Evolutionary conservation across 257 asterid species (phyloP), one percentile per base, ranked within the genome.

Genomic region (Nicotiana obtusifolia): DNA sequence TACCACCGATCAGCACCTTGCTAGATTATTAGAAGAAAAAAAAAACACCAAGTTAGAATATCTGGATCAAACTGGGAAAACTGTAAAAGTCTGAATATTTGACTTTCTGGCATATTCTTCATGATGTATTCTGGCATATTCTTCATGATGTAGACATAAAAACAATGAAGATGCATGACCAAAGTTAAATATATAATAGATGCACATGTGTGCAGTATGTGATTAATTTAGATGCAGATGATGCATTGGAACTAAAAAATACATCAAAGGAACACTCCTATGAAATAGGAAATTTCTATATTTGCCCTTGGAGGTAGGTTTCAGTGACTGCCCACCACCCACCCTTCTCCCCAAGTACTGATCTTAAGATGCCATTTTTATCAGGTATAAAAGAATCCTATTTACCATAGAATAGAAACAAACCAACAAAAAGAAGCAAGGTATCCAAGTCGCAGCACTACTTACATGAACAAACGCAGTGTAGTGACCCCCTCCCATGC

Each of bases 401-500:
- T 24, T 47, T 76, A 49, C 28, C 77, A 41, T 80, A 57, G 16
- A 47, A 35, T 33, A 56, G 28, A 62, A 44, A 24, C 9, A 26
- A 65, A 49, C 31, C 60, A 65, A 71, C 17, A 64, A 54, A 59
- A 83, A 85, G 88, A 44, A 49, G 41, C 16, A 49, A 49, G 62
- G 62, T 75, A 24, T 75, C 44, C 52, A 49, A 75, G 60, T 71
- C 3, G 78, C 60, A 44, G 78, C 78, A 66, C 84, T 78, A 85
- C 97, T 91, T 89, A 95, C 98, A 81, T 86, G 94, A 81, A 93
- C 94, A 90, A 84, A 92, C 52, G 98, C 96, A 26, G 98, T 93
- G 85, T 94, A 94, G 87, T 93, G 97, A 78, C 97, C 98, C 16
- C 97, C 97, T 81, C 97, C 97, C 95, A 92, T 90, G 86, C 97